phyloP scores from a whole-genome alignment of 352 stramenopile species.

The Globisporangium rhizosaccharum region DNA sequence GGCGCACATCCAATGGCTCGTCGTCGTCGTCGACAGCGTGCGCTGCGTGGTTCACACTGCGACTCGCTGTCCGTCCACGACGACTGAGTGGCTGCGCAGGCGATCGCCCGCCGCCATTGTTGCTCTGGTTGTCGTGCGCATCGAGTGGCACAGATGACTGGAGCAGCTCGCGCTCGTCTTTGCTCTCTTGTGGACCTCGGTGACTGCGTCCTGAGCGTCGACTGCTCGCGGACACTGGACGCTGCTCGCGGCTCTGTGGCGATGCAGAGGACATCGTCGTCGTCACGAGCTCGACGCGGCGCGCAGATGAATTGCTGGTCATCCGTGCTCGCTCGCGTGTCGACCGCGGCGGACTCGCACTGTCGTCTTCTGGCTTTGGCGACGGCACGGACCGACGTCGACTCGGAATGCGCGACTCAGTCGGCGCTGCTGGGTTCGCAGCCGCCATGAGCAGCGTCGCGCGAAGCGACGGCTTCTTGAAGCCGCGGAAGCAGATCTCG shows the following conservation, averaged over 20 bases:
- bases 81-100: not conserved
- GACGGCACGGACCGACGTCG: constrained; percentile 5
- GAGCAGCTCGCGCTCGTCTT: constrained; percentile 8
- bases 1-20: constrained; percentile 11
- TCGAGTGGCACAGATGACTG: not conserved
- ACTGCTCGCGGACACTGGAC: constrained; percentile 10
- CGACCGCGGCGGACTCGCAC: not conserved
- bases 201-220: constrained; percentile 11
- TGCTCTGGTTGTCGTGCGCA: constrained; percentile 16
- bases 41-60: not conserved
- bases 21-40: constrained; percentile 5
- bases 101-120: constrained; percentile 3
- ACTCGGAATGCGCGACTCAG: not conserved
- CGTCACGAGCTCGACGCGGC: constrained; percentile 8
- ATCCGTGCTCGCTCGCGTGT: constrained; percentile 3
- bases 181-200: constrained; percentile 7
- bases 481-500: constrained; percentile 56
- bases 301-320: constrained; percentile 2
- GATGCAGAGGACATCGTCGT: not conserved
- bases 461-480: constrained; percentile 21
- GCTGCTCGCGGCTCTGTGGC: not conserved
- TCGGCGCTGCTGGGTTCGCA: not conserved
- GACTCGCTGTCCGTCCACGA: constrained; percentile 1
- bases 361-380: constrained; percentile 9
- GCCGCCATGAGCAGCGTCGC: constrained; percentile 11